Percentiles rank a stretch among this genome's conserved stretches.
Evolutionary conservation across 768 basidiomycete genomes (phyloP).

Genomic region (Lactifluus pinguis): DNA sequence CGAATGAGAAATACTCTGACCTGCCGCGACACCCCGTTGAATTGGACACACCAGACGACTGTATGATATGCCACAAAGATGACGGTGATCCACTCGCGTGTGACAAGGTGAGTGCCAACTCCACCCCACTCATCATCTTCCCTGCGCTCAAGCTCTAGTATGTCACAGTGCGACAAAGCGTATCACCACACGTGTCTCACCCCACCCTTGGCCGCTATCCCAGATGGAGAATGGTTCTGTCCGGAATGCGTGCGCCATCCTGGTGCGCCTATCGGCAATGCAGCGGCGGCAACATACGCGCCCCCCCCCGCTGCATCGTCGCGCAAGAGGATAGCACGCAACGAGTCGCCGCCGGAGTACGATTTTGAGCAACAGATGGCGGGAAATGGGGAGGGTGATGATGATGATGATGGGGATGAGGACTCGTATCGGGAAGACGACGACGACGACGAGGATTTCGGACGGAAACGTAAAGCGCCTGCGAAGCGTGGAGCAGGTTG

Average conservation of each 20-base stretch:
- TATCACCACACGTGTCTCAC: constrained; percentile 78
- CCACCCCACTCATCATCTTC: neutral
- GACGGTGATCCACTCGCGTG: constrained; percentile 77
- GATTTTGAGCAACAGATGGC: constrained; percentile 5
- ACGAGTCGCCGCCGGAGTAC: neutral
- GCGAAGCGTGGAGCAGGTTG: constrained; percentile 32
- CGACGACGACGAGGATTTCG: constrained; percentile 11
- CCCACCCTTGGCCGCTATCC: constrained; percentile 68
- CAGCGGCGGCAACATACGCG: neutral
- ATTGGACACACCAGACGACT: constrained; percentile 54
- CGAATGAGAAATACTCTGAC: constrained; percentile 65
- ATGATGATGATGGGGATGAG: neutral
- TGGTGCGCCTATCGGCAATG: constrained; percentile 35
- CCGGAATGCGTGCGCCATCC: constrained; percentile 57
- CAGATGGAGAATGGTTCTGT: constrained; percentile 93
- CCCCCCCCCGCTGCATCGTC: constrained; percentile 4
- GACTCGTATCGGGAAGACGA: constrained; percentile 3
- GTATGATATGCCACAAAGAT: constrained; percentile 64
- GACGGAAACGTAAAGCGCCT: constrained; percentile 39
- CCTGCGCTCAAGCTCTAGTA: neutral
- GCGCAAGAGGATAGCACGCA: neutral
- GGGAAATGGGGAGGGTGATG: constrained; percentile 16
- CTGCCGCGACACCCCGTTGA: constrained; percentile 75
- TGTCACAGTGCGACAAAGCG: constrained; percentile 71
- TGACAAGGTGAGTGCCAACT: constrained; percentile 56